Base-by-base conservation (phyloP, 768 basidiomycete species). In the Gloeopeniophorella convolvens region DNA sequence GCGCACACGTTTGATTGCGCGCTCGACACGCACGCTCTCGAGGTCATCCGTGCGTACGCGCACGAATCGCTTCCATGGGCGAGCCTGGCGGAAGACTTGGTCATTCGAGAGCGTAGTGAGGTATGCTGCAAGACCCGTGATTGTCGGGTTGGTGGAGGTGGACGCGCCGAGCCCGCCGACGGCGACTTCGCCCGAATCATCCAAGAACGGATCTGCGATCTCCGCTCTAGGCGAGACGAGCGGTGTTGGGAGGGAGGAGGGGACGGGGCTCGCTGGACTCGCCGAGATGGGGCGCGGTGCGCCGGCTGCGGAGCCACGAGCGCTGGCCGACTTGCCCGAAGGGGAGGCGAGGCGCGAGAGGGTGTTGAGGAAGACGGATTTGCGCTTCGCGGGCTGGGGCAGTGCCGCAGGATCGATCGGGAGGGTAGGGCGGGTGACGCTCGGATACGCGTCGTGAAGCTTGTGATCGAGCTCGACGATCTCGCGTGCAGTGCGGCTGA, bases 41-140 rank as follows among this genome's bases (percentile, higher is more conserved):
- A 94, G 67, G 65, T 95, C 92, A 61, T 94, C 91, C 3, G 82
- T 85, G 48, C 91, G 77, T 7, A 92, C 88, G 39, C 82, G 74
- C 48, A 93, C 85, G 59, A 95, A 95, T 13, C 84, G 79, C 62
- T 84, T 86, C 91, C 91, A 95, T 2, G 79, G 71, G 36, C 82
- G 76, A 16, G 80, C 70, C 47, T 77, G 75, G 30, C 87, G 80
- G 34, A 93, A 64, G 3, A 70, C 62, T 4, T 75, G 67, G 35
- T 81, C 76, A 56, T 88, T 89, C 46, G 91, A 81, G 28, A 92
- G 64, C 2, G 80, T 77, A 3, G 89, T 91, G 51, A 95, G 73
- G 65, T 91, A 89, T 16, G 85, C 74, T 5, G 88, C 87, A 42
- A 94, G 76, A 35, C 73, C 77, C 27, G 72, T 74, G 20, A 80